Base-by-base conservation (phyloP, 2,329 filamentous ascomycete species). In the Talaromyces piceae region DNA sequence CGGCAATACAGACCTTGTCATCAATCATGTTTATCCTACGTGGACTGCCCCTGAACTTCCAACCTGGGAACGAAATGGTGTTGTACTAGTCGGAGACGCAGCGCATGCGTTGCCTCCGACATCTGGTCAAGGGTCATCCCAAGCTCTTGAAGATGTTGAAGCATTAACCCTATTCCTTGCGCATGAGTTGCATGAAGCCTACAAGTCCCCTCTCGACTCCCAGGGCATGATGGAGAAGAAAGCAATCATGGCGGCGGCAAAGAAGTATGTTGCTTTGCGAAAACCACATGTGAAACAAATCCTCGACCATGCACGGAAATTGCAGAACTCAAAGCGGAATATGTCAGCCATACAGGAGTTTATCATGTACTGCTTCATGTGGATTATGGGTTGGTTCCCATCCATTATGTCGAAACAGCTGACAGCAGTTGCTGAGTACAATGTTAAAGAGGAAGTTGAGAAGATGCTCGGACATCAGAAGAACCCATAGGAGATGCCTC, bases 11-110 rank as follows among this genome's bases (percentile, higher is more conserved):
- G 63, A 65, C 3, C 60, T 73, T 1, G 56, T 67, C 1, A 63
- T 74, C 5, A 61, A 73, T 41, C 70, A 63, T 27, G 67, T 78
- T 45, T 77, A 73, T 49, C 76, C 76, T 3, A 73, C 70, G 0
- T 79, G 71, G 68, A 73, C 73, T 0, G 71, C 71, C 1, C 74
- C 75, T 0, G 60, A 65, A 16, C 65, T 81, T 2, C 71, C 73
- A 8, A 67, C 65, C 16, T 80, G 77, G 77, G 66, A 69, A 18
- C 62, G 67, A 5, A 64, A 73, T 8, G 67, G 76, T 0, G 70
- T 80, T 2, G 67, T 82, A 4, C 63, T 83, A 2, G 63, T 81
- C 2, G 80, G 79, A 3, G 79, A 82, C 60, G 78, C 78, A 2
- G 78, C 77, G 0, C 79, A 82, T 62, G 77, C 78, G 0, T 66